Percentiles rank a stretch among this genome's conserved stretches.
Evolutionary conservation across 169 alveolate genomes (phyloP).

Genomic region (Babesia ovis): DNA sequence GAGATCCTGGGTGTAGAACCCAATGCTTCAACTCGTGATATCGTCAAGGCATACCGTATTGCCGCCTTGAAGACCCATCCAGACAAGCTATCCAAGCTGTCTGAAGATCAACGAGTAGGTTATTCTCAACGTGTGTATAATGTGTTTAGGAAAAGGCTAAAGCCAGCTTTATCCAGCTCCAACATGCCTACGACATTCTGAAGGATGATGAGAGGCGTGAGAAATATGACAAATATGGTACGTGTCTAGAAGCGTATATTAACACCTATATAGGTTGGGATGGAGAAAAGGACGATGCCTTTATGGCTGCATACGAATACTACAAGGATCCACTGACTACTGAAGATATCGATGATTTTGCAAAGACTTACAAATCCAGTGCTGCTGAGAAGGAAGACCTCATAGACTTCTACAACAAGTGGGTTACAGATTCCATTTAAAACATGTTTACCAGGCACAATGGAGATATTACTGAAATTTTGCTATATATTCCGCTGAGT

Average conservation of each 20-base stretch:
- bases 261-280: slow-evolving; percentile 51
- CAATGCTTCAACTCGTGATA: slow-evolving; percentile 80
- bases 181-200: slow-evolving; percentile 76
- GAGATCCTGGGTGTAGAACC: slow-evolving; percentile 78
- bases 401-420: slow-evolving; percentile 73
- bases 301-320: slow-evolving; percentile 63
- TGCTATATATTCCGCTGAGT: slow-evolving; percentile 70
- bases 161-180: slow-evolving; percentile 71
- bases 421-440: background rate
- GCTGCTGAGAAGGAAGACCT: slow-evolving; percentile 74
- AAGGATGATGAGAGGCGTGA: slow-evolving; percentile 70
- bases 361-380: slow-evolving; percentile 68
- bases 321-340: slow-evolving; percentile 59
- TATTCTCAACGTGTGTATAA: background rate
- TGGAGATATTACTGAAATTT: slow-evolving; percentile 69
- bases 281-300: slow-evolving; percentile 60
- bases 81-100: slow-evolving; percentile 79
- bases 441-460: slow-evolving; percentile 26
- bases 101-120: slow-evolving; percentile 37
- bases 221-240: slow-evolving; percentile 73
- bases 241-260: background rate
- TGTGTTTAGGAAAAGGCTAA: slow-evolving; percentile 63
- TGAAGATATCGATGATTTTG: slow-evolving; percentile 69
- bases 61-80: slow-evolving; percentile 90
- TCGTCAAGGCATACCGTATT: slow-evolving; percentile 89